Conservation (phyloP, 2,329 filamentous ascomycete genomes). For the Diplodia sapinea region DNA sequence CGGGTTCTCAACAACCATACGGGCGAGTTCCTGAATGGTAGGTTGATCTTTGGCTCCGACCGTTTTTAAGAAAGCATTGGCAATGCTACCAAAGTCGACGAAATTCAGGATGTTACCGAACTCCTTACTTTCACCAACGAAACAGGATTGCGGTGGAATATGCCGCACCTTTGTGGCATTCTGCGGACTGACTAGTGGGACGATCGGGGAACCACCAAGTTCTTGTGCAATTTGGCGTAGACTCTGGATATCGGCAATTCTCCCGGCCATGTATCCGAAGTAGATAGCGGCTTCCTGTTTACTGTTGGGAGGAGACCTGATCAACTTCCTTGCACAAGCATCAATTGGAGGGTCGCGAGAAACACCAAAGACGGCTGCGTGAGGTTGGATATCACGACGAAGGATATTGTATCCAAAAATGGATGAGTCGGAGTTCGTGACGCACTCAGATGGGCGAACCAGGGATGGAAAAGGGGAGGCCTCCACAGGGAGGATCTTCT, state of each 20-base stretch:
- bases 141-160: slow-evolving; percentile 75
- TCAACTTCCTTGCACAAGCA: slow-evolving; percentile 75
- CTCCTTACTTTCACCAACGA: slow-evolving; percentile 73
- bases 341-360: slow-evolving; percentile 78
- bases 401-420: slow-evolving; percentile 83
- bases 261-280: slow-evolving; percentile 83
- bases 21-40: slow-evolving; percentile 82
- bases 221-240: slow-evolving; percentile 60
- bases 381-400: slow-evolving; percentile 73
- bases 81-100: slow-evolving; percentile 87
- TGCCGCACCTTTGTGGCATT: slow-evolving; percentile 52
- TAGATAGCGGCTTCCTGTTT: slow-evolving; percentile 69
- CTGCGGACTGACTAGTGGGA: slow-evolving; percentile 67
- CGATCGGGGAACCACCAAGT: slow-evolving; percentile 70
- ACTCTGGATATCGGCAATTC: slow-evolving; percentile 72
- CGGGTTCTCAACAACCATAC: slow-evolving; percentile 82
- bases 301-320: slow-evolving; percentile 73
- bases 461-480: slow-evolving; percentile 61
- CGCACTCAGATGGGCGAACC: slow-evolving; percentile 77
- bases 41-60: slow-evolving; percentile 92
- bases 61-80: slow-evolving; percentile 85
- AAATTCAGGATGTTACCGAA: slow-evolving; percentile 97
- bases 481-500: slow-evolving; percentile 25
- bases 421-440: slow-evolving; percentile 76
- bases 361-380: slow-evolving; percentile 87